A percentile compares a stretch with the other conserved stretches of the same genome.
Evolutionary conservation across 1,284 basidiomycete species (phyloP).

Genomic region (Ceratorhiza oryzae-sativae): DNA sequence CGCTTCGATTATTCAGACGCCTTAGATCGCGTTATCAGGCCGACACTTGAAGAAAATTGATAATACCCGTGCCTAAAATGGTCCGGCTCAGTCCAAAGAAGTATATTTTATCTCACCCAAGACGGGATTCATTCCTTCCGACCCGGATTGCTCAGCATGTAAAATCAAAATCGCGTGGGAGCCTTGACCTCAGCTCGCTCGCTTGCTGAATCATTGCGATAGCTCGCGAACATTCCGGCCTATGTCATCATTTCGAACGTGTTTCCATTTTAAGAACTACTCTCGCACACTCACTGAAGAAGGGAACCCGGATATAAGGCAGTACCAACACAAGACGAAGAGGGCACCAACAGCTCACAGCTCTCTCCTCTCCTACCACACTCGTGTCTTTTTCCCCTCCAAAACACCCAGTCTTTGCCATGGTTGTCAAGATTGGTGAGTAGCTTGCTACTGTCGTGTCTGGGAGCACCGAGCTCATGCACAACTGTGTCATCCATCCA

Average conservation of each 20-base stretch:
- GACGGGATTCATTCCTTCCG: background rate
- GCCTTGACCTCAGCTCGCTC: conserved; percentile 3
- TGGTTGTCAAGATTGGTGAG: conserved; percentile 38
- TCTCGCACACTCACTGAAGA: conserved; percentile 23
- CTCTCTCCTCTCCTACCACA: conserved; percentile 3
- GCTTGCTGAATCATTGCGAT: conserved; percentile 13
- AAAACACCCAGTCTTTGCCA: conserved; percentile 9
- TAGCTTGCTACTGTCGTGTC: background rate
- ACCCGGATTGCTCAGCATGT: background rate
- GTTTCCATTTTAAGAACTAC: conserved; percentile 30
- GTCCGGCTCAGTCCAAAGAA: background rate
- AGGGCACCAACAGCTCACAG: conserved; percentile 15
- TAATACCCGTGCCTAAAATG: background rate
- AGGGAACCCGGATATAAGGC: background rate
- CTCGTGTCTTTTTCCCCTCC: background rate
- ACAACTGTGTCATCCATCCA: background rate
- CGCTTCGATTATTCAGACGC: background rate
- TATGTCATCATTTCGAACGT: background rate
- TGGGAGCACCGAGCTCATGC: background rate
- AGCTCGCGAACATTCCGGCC: background rate
- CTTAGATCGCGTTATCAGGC: background rate
- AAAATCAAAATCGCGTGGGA: conserved; percentile 13
- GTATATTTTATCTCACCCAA: background rate
- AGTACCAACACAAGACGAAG: background rate
- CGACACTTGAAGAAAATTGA: background rate